Evolutionary conservation across 495 filamentous ascomycete genomes (phyloP), one percentile per base, ranked within the genome.

Genomic region (Penicillium alfredii): DNA sequence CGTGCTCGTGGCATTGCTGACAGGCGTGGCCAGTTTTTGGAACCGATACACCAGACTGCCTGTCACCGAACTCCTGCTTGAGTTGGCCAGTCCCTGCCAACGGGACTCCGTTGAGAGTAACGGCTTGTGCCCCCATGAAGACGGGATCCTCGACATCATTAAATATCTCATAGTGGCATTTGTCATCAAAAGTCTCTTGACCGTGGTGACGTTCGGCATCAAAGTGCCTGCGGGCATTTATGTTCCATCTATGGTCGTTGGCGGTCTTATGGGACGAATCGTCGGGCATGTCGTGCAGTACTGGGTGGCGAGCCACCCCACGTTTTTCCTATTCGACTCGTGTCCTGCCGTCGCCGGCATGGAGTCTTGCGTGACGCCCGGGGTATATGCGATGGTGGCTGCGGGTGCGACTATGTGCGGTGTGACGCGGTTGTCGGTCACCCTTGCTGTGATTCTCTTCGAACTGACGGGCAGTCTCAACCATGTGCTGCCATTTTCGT

Each of bases 391-490:
- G 2, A 73, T 98, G 49, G 86, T 95, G 36, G 93, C 89, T 16
- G 92, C 92, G 31, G 92, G 92, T 12, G 86, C 88, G 9, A 95
- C 90, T 8, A 98, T 98, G 92, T 97, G 92, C 48, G 92, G 92
- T 33, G 92, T 97, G 5, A 98, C 92, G 8, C 74, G 92, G 19
- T 61, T 98, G 19, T 96, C 92, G 0, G 88, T 98, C 8, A 96
- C 92, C 1, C 75, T 98, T 1, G 87, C 88, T 8, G 86, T 98
- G 49, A 96, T 98, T 45, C 71, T 96, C 0, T 97, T 98, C 52
- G 92, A 98, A 56, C 64, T 98, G 31, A 98, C 92, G 0, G 92
- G 92, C 37, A 93, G 86, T 62, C 61, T 98, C 13, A 82, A 96
- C 51, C 92, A 97, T 47, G 92, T 98, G 16, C 71, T 98, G 0